phyloP scores from a whole-genome alignment of 1,284 basidiomycete species.

The Sporisorium exsertum region DNA sequence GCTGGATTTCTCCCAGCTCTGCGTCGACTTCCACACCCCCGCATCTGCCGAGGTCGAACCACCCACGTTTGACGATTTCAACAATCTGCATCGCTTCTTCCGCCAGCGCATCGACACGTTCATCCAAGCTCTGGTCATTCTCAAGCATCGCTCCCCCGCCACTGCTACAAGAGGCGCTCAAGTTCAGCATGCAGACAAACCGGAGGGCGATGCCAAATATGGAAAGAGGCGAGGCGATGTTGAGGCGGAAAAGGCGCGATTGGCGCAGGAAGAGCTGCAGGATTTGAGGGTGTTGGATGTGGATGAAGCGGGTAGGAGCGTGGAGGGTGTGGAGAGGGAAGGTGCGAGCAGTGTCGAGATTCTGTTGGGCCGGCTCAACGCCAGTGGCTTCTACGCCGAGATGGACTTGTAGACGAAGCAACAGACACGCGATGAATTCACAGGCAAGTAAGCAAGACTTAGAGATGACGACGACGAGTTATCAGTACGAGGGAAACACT shows the following conservation, averaged over 20 bases:
- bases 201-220: not conserved
- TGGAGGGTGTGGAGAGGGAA: slow-evolving; percentile 10
- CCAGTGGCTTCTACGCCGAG: slow-evolving; percentile 38
- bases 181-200: not conserved
- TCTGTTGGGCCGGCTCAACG: slow-evolving; percentile 30
- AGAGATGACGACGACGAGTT: not conserved
- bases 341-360: slow-evolving; percentile 24
- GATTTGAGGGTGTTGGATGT: slow-evolving; percentile 39
- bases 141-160: slow-evolving; percentile 25
- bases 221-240: slow-evolving; percentile 33
- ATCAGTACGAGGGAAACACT: not conserved
- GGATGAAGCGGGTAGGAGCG: slow-evolving; percentile 14
- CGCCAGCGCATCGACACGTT: slow-evolving; percentile 24
- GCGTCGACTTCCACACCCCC: slow-evolving; percentile 32
- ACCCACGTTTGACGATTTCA: slow-evolving; percentile 30
- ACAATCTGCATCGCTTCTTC: slow-evolving; percentile 21
- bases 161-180: not conserved
- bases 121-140: slow-evolving; percentile 30
- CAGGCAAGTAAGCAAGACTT: not conserved
- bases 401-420: slow-evolving; percentile 13
- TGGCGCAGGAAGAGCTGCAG: slow-evolving; percentile 30
- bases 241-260: slow-evolving; percentile 29
- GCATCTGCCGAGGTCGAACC: slow-evolving; percentile 6
- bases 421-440: too few species aligned
- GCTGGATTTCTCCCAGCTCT: slow-evolving; percentile 48